A percentile compares a stretch with the other conserved stretches of the same genome.
Evolutionary conservation across 768 basidiomycete genomes (phyloP).

Genomic region (Rhodotorula paludigena): DNA sequence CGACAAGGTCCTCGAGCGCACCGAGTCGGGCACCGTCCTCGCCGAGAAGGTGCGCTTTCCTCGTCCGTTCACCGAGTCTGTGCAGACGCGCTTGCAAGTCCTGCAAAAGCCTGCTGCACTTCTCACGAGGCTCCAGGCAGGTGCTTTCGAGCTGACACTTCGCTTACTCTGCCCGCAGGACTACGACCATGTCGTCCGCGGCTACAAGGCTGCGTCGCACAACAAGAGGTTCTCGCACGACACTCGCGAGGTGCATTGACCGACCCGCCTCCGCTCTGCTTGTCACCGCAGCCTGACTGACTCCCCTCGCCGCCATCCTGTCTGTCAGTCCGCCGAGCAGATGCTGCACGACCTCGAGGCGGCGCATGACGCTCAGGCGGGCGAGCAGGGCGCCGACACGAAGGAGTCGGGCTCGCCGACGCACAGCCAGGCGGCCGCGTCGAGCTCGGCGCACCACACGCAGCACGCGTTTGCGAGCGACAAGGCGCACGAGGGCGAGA

Average conservation of each 20-base stretch:
- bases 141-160: background rate
- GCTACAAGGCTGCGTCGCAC: background rate
- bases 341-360: background rate
- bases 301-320: background rate
- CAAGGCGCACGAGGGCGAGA: background rate
- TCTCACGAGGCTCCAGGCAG: too few species aligned
- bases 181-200: background rate
- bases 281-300: too few species aligned
- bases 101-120: too few species aligned
- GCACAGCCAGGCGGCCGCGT: background rate
- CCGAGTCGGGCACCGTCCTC: background rate
- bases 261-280: too few species aligned
- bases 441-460: background rate
- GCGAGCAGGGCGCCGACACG: background rate
- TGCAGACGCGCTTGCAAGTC: too few species aligned
- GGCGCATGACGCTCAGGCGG: background rate
- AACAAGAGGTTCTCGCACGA: background rate
- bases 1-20: background rate
- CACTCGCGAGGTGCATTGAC: background rate
- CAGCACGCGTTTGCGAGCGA: too few species aligned
- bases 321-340: background rate
- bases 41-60: background rate
- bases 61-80: background rate
- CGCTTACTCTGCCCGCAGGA: background rate
- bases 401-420: background rate